Conservation (phyloP, 2,329 filamentous ascomycete genomes). For the Akanthomyces lecanii region DNA sequence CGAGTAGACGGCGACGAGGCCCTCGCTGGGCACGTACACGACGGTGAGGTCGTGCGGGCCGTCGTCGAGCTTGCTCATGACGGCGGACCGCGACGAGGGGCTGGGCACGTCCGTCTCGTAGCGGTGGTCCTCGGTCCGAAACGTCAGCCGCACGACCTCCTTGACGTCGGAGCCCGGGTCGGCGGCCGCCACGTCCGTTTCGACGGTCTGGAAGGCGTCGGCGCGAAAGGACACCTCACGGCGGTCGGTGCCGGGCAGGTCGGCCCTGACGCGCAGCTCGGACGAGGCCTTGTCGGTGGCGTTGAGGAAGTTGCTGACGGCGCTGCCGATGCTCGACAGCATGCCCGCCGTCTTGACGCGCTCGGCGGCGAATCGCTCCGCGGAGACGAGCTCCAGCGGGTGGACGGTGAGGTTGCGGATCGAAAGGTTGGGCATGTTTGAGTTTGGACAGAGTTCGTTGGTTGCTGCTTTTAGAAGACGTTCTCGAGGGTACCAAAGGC, state of each 20-base stretch:
- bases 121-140: constrained; percentile 51
- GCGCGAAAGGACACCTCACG: constrained; percentile 61
- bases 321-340: constrained; percentile 42
- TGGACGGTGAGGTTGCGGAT: constrained; percentile 79
- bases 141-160: constrained; percentile 65
- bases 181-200: constrained; percentile 52
- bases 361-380: constrained; percentile 67
- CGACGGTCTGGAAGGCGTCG: constrained; percentile 62
- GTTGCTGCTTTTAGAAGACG: neutral
- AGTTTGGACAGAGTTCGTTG: neutral
- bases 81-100: constrained; percentile 52
- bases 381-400: constrained; percentile 64
- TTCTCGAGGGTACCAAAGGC: too few relatives aligned
- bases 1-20: constrained; percentile 62
- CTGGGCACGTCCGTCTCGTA: constrained; percentile 74
- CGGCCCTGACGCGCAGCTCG: constrained; percentile 44
- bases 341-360: constrained; percentile 40
- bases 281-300: constrained; percentile 33
- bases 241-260: constrained; percentile 57
- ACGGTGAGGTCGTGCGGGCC: constrained; percentile 57
- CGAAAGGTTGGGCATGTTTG: constrained; percentile 52
- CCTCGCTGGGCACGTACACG: constrained; percentile 56
- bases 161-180: constrained; percentile 34
- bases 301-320: constrained; percentile 42
- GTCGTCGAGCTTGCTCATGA: constrained; percentile 52